Evolutionary conservation across 2,329 filamentous ascomycete genomes (phyloP).

Genomic region (Arthroderma sp.): DNA sequence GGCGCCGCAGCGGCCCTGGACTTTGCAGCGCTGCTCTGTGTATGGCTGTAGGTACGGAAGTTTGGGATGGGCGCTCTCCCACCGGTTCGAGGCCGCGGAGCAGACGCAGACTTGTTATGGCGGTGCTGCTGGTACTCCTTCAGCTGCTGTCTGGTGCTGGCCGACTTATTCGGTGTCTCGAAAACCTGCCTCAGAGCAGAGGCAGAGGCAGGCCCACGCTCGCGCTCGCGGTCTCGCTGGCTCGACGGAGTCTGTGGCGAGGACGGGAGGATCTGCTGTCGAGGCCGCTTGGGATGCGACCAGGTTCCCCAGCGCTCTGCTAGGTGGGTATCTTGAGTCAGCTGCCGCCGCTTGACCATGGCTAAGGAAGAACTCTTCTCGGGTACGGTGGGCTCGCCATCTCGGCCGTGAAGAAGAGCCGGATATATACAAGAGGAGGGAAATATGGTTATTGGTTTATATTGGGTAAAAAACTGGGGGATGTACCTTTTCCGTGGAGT

Average conservation of each 20-base stretch:
- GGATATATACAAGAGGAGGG: not conserved
- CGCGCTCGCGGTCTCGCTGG: too few species aligned
- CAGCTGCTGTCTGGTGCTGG: not conserved
- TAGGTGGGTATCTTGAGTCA: not conserved
- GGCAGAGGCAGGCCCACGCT: not conserved
- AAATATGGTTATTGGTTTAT: not conserved
- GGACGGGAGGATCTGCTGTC: not conserved
- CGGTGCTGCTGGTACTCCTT: not conserved
- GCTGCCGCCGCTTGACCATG: not conserved
- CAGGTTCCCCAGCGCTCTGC: slow-evolving; percentile 4
- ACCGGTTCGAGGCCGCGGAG: not conserved
- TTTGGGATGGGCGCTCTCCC: not conserved
- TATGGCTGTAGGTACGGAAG: not conserved
- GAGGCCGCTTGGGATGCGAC: slow-evolving; percentile 3
- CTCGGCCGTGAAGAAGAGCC: not conserved
- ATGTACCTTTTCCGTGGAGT: not conserved
- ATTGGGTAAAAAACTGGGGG: too few species aligned
- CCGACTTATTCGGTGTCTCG: not conserved
- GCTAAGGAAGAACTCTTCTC: not conserved
- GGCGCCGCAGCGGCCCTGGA: not conserved
- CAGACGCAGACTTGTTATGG: not conserved
- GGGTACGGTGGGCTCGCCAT: not conserved
- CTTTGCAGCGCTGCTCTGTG: slow-evolving; percentile 2
- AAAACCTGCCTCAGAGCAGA: not conserved
- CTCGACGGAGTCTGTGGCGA: not conserved